Percentiles rank a stretch among this genome's conserved stretches.
Evolutionary conservation across 2,329 filamentous ascomycete species (phyloP).

Genomic region (Purpureocillium lavendulum): DNA sequence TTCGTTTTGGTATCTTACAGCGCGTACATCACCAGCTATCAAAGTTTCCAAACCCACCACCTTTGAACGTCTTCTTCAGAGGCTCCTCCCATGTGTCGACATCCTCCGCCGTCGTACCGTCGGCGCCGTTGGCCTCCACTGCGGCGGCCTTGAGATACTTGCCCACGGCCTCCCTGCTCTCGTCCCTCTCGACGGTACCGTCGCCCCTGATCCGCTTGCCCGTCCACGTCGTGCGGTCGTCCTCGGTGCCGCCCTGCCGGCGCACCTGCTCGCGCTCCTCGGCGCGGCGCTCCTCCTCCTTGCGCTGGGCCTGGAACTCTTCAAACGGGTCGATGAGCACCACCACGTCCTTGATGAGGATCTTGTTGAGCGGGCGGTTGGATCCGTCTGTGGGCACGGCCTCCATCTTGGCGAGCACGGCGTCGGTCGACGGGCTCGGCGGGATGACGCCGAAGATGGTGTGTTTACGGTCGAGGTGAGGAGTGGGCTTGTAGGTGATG

Average conservation of each 20-base stretch:
- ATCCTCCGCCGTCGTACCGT: conserved; percentile 49
- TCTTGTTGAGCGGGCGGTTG: conserved; percentile 68
- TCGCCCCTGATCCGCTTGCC: conserved; percentile 76
- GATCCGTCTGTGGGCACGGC: conserved; percentile 64
- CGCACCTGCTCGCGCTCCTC: conserved; percentile 53
- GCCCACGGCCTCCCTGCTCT: conserved; percentile 47
- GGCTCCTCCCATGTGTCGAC: conserved; percentile 63
- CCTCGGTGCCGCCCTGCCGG: conserved; percentile 65
- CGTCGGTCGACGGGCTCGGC: conserved; percentile 50
- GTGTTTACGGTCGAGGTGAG: conserved; percentile 89
- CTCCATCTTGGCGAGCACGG: conserved; percentile 66
- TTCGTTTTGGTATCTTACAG: neutral
- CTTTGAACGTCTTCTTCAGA: conserved; percentile 70
- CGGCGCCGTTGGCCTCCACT: conserved; percentile 35
- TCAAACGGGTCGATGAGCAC: conserved; percentile 93
- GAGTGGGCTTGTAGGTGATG: conserved; percentile 76
- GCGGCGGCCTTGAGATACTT: conserved; percentile 69
- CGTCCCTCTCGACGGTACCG: conserved; percentile 43
- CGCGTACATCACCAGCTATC: conserved; percentile 65
- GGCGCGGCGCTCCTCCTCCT: conserved; percentile 50
- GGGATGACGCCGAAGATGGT: conserved; percentile 91
- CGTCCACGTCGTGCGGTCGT: conserved; percentile 91
- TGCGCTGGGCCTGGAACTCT: conserved; percentile 74
- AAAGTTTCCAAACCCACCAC: conserved; percentile 85
- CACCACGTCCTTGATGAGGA: conserved; percentile 72